Evolutionary conservation across 208 protist genomes (phyloP), one percentile per base, ranked within the genome.

Genomic region (Trypanosoma lewisi): DNA sequence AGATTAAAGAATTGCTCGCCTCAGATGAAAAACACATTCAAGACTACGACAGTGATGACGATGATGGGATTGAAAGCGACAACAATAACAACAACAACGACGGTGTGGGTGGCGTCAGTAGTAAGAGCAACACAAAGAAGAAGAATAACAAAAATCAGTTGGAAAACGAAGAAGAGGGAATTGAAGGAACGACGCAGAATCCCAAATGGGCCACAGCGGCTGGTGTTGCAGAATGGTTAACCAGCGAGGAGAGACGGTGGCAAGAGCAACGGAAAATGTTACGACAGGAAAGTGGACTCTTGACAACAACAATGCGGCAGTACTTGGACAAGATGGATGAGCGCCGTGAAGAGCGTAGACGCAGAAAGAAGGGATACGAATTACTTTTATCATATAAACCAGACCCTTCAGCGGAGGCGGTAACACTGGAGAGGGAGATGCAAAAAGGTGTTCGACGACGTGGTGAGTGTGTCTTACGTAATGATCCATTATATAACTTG

Each of bases 401-500:
- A 1, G 80, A 93, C 54, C 87, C 90, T 5, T 74, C 74, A 5
- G 73, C 83, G 36, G 90, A 97, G 52, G 89, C 98, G 41, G 79
- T 69, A 17, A 42, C 69, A 4, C 80, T 98, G 41, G 65, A 89
- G 7, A 55, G 49, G 12, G 53, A 77, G 28, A 83, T 93, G 27
- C 45, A 76, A 42, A 42, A 82, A 11, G 97, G 98, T 67, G 27
- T 82, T 8, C 54, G 39, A 37, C 54, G 75, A 4, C 78, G 89
- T 17, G 98, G 98, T 28, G 97, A 99, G 62, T 98, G 96, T 66
- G 85, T 97, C 14, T 78, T 99, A 30, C 97, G 97, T 49, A 96
- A 88, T 2, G 85, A 94, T 52, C 67, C 82, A 1, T 69, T 78
- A 27, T 99, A 98, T 67, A 75, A 84, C 14, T 69, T 54, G 9